A percentile compares a stretch with the other conserved stretches of the same genome.
phyloP scores from a whole-genome alignment of 441 rosid species.

The Sinapis alba region DNA sequence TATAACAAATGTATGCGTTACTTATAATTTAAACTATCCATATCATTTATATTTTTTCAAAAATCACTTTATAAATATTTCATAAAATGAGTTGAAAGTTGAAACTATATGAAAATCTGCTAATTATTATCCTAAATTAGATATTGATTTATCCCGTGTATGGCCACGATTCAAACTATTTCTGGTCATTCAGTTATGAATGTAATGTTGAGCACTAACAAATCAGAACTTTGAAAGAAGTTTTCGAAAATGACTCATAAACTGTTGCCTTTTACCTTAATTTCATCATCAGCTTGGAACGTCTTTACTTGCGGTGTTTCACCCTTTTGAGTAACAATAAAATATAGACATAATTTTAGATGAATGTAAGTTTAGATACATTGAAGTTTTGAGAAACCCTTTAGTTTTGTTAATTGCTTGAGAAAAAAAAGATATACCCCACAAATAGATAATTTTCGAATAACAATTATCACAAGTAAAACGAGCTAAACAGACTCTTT shows the following conservation, averaged over 20 bases:
- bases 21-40: not conserved
- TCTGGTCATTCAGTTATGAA: not conserved
- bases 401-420: conserved; percentile 6
- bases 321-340: conserved; percentile 23
- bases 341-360: not conserved
- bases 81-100: not conserved
- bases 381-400: not conserved
- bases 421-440: not conserved
- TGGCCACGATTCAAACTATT: not conserved
- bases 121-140: not conserved
- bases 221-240: not conserved
- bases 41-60: not conserved
- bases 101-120: not conserved
- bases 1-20: not conserved
- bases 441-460: not conserved
- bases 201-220: not conserved
- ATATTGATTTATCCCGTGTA: not conserved
- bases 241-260: conserved; percentile 21
- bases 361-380: not conserved
- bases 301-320: conserved; percentile 27
- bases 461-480: not conserved
- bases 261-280: conserved; percentile 23
- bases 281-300: conserved; percentile 6
- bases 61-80: not conserved
- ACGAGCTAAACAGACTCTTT: not conserved